Evolutionary conservation across 1,284 basidiomycete genomes (phyloP).

Genomic region (Irpex lacteus): DNA sequence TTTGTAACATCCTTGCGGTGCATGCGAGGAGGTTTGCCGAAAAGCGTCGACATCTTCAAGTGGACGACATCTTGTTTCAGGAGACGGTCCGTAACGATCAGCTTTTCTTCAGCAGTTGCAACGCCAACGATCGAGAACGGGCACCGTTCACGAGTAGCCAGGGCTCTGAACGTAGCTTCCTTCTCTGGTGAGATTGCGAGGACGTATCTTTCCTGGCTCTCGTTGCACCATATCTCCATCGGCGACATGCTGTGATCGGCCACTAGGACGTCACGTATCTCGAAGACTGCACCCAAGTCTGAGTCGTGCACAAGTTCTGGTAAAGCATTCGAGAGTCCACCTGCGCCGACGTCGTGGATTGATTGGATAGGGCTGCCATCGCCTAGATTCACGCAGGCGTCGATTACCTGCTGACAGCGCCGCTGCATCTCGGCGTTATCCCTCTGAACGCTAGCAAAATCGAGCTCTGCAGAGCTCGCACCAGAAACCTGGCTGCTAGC

Average conservation of each 20-base stretch:
- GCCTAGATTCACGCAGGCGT: slow-evolving; percentile 76
- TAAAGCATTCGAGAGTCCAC: slow-evolving; percentile 94
- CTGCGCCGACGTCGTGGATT: slow-evolving; percentile 98
- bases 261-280: slow-evolving; percentile 91
- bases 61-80: slow-evolving; percentile 81
- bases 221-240: slow-evolving; percentile 99
- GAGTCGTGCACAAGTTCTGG: slow-evolving; percentile 98
- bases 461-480: slow-evolving; percentile 85
- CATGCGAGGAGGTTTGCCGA: slow-evolving; percentile 97
- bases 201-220: slow-evolving; percentile 97
- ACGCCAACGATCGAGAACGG: slow-evolving; percentile 90
- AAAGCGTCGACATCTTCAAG: slow-evolving; percentile 93
- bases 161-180: slow-evolving; percentile 63
- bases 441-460: slow-evolving; percentile 96
- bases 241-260: slow-evolving; percentile 95
- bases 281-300: slow-evolving; percentile 87
- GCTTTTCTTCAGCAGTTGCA: slow-evolving; percentile 78
- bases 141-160: slow-evolving; percentile 89
- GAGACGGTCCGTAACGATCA: slow-evolving; percentile 89
- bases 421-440: slow-evolving; percentile 99
- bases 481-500: slow-evolving; percentile 92
- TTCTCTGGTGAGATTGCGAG: slow-evolving; percentile 75
- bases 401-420: slow-evolving; percentile 96
- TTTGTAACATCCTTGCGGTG: slow-evolving; percentile 68
- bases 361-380: slow-evolving; percentile 85